phyloP scores from a whole-genome alignment of 1,139 yeast genomes.

The Tardiomyces digboiensis region DNA sequence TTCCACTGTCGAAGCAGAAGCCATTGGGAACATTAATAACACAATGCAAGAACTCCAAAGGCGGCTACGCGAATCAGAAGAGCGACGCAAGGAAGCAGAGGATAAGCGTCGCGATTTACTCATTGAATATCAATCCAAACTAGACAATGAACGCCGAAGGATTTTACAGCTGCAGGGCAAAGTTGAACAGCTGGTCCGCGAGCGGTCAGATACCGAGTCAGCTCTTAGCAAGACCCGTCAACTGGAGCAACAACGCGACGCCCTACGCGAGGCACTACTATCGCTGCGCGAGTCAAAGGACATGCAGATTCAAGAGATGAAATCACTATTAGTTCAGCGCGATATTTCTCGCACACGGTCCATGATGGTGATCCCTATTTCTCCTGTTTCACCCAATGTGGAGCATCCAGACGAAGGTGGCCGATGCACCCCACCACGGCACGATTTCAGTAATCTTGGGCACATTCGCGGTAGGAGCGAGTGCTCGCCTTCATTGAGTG shows the following conservation, averaged over 20 bases:
- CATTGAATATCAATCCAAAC: slow-evolving; percentile 21
- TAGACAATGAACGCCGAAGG: slow-evolving; percentile 19
- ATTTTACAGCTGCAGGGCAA: slow-evolving; percentile 17
- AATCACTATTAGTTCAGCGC: slow-evolving; percentile 3
- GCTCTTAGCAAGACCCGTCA: slow-evolving; percentile 14
- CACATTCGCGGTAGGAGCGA: neutral
- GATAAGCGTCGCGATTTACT: slow-evolving; percentile 17
- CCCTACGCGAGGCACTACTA: slow-evolving; percentile 42
- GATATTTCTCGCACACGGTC: neutral
- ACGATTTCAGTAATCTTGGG: neutral
- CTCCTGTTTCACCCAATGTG: neutral
- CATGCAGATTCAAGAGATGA: slow-evolving; percentile 26
- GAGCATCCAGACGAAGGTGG: neutral
- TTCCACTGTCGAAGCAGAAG: too few species aligned
- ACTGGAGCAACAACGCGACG: slow-evolving; percentile 46
- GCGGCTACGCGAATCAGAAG: slow-evolving; percentile 17
- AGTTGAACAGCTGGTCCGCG: slow-evolving; percentile 11
- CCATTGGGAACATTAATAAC: too few species aligned
- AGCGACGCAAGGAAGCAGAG: neutral
- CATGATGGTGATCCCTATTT: neutral
- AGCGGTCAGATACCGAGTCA: neutral
- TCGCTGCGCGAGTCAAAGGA: slow-evolving; percentile 28
- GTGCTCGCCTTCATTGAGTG: neutral
- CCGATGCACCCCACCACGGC: neutral
- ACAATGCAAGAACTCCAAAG: slow-evolving; percentile 13